Evolutionary conservation across 352 stramenopile genomes (phyloP).

Genomic region (Phytophthora syringae): DNA sequence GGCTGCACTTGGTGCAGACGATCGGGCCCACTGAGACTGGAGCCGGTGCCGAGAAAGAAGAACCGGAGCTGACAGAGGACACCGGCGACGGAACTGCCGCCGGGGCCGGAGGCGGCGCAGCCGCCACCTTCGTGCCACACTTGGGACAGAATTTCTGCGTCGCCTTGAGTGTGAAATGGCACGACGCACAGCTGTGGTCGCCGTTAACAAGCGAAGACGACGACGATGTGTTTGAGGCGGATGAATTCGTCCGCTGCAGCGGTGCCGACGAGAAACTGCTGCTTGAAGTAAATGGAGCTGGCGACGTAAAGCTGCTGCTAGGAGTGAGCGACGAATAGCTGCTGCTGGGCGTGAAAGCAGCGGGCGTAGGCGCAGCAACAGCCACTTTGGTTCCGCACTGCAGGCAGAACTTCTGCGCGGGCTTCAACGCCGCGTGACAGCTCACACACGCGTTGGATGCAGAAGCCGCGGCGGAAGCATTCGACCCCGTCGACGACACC

Average conservation of each 20-base stretch:
- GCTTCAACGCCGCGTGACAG: conserved; percentile 22
- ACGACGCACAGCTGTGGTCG: conserved; percentile 47
- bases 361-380: background rate
- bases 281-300: conserved; percentile 14
- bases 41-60: conserved; percentile 31
- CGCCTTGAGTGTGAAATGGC: conserved; percentile 56
- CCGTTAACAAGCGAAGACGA: conserved; percentile 33
- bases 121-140: conserved; percentile 53
- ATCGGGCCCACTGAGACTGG: conserved; percentile 13
- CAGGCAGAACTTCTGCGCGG: conserved; percentile 74
- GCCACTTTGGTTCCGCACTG: conserved; percentile 63
- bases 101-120: conserved; percentile 14
- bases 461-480: background rate
- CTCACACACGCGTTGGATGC: conserved; percentile 30
- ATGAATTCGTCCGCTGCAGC: conserved; percentile 34
- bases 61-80: conserved; percentile 40
- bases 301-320: conserved; percentile 27
- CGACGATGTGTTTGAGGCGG: conserved; percentile 34
- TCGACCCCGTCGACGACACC: conserved; percentile 20
- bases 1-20: conserved; percentile 53
- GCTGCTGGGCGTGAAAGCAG: no score
- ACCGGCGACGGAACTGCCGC: conserved; percentile 29
- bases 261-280: conserved; percentile 25
- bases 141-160: conserved; percentile 86
- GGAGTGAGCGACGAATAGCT: conserved; percentile 22